Evolutionary conservation across 2,329 filamentous ascomycete genomes (phyloP).

Genomic region (Alternaria hordeiaustralica): DNA sequence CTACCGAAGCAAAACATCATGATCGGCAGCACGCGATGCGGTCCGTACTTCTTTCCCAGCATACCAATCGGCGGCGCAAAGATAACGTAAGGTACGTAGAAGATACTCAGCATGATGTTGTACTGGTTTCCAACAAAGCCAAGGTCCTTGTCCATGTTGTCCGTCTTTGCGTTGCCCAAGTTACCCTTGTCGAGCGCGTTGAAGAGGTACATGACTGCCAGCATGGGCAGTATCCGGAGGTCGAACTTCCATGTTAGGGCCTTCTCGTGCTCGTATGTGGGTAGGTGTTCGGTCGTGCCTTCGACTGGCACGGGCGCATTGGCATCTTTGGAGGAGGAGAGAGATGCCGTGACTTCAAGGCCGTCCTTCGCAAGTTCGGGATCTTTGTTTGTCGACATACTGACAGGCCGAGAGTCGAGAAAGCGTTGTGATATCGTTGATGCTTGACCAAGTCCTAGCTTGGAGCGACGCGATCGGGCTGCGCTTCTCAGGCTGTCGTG

Average conservation of each 20-base stretch:
- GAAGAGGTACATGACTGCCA: slow-evolving; percentile 67
- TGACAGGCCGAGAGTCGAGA: not conserved
- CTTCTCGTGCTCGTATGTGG: slow-evolving; percentile 46
- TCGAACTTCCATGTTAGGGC: slow-evolving; percentile 63
- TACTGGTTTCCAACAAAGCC: slow-evolving; percentile 69
- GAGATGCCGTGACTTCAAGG: slow-evolving; percentile 36
- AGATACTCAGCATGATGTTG: slow-evolving; percentile 71
- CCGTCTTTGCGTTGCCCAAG: slow-evolving; percentile 54
- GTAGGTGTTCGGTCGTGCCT: slow-evolving; percentile 42
- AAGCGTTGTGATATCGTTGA: not conserved
- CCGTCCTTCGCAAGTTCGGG: slow-evolving; percentile 39
- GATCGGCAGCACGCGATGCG: slow-evolving; percentile 67
- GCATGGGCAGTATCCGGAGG: slow-evolving; percentile 61
- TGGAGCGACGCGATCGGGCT: not conserved
- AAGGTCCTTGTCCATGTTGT: slow-evolving; percentile 59
- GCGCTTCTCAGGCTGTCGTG: not conserved
- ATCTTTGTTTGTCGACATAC: slow-evolving; percentile 35
- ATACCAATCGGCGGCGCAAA: slow-evolving; percentile 71
- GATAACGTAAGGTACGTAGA: slow-evolving; percentile 77
- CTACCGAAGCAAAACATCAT: slow-evolving; percentile 74
- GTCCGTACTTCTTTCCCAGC: slow-evolving; percentile 72
- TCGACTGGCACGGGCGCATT: slow-evolving; percentile 30
- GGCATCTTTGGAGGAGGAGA: slow-evolving; percentile 33
- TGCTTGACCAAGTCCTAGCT: not conserved
- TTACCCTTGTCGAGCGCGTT: slow-evolving; percentile 50